Evolutionary conservation across 2,329 filamentous ascomycete genomes (phyloP), one percentile per base, ranked within the genome.

Genomic region (Aspergillus sp.): DNA sequence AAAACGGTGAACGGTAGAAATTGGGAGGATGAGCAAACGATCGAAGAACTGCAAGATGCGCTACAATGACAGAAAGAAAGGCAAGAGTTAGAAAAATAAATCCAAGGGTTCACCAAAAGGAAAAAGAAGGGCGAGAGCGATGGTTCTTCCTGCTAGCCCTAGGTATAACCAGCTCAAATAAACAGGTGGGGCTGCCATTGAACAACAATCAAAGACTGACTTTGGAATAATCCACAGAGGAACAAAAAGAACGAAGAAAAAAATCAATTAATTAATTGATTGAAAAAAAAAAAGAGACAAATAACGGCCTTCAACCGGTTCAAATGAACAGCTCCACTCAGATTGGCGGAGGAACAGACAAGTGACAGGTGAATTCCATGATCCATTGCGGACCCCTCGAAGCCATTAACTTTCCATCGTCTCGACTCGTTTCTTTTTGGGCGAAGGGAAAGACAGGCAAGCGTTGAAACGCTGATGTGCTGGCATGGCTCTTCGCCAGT

Each of bases 401-500:
- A 55, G 53, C 52, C 62, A 51, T 51, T 64, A 64, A 57, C 58
- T 58, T 60, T 52, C 59, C 54, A 57, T 56, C 59, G 55, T 60
- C 59, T 63, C 49, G 58, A 56, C 54, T 56, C 61, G 50, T 54
- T 60, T 57, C 59, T 62, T 62, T 58, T 60, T 58, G 61, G 62
- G 45, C 59, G 57, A 55, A 52, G 49, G 51, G 36, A 42, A 62
- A 57, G 24, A 62, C 47, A 39, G 49, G 53, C 61, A 65, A 65
- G 63, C 63, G 67, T 68, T 67, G 58, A 64, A 65, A 67, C 64
- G 60, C 66, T 76, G 91, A 92, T 96, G 92, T 90, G 91, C 84
- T 96, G 92, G 91, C 91, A 88, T 88, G 82, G 83, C 83, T 89
- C 84, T 83, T 87, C 85, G 85, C 90, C 90, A 94, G 88, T 93